Evolutionary conservation across 2,329 filamentous ascomycete species (phyloP).

Genomic region (Penicillium occitanis): DNA sequence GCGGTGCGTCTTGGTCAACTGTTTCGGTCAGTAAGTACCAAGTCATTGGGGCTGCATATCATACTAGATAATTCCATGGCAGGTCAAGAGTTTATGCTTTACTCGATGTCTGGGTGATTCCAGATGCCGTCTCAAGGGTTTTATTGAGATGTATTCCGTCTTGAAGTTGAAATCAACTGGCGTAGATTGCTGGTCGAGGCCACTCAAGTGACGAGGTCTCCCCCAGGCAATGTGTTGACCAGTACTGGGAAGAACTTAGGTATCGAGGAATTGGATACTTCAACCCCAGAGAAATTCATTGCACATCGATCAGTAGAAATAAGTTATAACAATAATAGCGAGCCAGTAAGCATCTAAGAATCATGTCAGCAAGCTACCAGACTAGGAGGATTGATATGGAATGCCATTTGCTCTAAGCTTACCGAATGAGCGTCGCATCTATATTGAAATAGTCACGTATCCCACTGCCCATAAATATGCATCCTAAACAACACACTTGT

Average conservation of each 20-base stretch:
- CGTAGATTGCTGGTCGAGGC: not conserved
- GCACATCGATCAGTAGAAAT: not conserved
- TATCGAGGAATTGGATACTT: not conserved
- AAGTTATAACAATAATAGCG: not conserved
- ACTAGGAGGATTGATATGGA: not conserved
- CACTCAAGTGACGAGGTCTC: not conserved
- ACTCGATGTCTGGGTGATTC: not conserved
- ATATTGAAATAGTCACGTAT: not conserved
- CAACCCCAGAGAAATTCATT: constrained; percentile 1
- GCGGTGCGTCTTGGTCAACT: not conserved
- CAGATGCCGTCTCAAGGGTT: not conserved
- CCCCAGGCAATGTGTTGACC: not conserved
- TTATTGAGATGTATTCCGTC: not conserved
- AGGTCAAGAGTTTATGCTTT: not conserved
- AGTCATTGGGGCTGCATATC: not conserved
- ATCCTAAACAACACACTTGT: not conserved
- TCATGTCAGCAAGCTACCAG: not conserved
- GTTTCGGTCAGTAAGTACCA: not conserved
- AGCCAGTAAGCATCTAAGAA: not conserved
- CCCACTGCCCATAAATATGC: not conserved
- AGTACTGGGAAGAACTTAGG: not conserved
- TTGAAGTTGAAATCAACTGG: not conserved
- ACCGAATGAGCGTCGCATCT: not conserved
- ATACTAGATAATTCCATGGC: constrained; percentile 1
- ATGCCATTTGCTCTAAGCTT: not conserved